Evolutionary conservation across 2,329 filamentous ascomycete genomes (phyloP), one percentile per base, ranked within the genome.

Genomic region (Pestalotiopsis sp.): DNA sequence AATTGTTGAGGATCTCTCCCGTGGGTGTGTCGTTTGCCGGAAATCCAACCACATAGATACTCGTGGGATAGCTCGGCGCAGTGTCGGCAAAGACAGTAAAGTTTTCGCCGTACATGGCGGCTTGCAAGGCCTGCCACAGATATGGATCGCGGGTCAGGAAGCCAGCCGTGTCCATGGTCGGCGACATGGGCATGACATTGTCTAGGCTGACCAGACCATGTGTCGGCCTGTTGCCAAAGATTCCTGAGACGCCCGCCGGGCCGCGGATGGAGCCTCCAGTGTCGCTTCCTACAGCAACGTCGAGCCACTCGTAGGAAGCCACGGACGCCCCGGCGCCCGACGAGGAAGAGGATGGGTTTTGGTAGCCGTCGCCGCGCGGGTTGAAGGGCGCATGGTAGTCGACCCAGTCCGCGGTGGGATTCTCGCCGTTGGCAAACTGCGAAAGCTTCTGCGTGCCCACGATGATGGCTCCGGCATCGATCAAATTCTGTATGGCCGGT

Each of bases 91-190:
- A 65, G 0, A 77, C 75, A 1, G 78, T 78, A 68, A 81, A 81
- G 69, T 80, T 81, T 31, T 68, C 72, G 4, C 71, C 69, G 69
- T 81, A 81, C 69, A 81, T 67, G 3, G 73, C 80, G 13, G 74
- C 45, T n/a, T 52, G 45, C 17, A n/a, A 17, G 6, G 45, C 45
- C 67, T 23, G 14, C 57, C 57, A 61, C 23, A 52, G 17, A 2
- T 52, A 52, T n/a, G 45, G 45, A 9, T 52, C 57, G 17, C 31
- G 57, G 17, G 57, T 27, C 25, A 61, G 14, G 57, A 61, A 27
- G 57, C 57, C 31, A 14, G 23, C 14, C 2, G 57, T 27, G 17
- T 61, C 23, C 57, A 27, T 17, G 11, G 31, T 61, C 11, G 57
- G 57, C 1, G 25, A 13, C 25, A 61, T 61, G 57, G 31, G 57